These are phyloP conservation scores for Wickerhamomyces alni DNA, from an alignment of 805 yeast species.

Conservation along the genomic window DNA sequence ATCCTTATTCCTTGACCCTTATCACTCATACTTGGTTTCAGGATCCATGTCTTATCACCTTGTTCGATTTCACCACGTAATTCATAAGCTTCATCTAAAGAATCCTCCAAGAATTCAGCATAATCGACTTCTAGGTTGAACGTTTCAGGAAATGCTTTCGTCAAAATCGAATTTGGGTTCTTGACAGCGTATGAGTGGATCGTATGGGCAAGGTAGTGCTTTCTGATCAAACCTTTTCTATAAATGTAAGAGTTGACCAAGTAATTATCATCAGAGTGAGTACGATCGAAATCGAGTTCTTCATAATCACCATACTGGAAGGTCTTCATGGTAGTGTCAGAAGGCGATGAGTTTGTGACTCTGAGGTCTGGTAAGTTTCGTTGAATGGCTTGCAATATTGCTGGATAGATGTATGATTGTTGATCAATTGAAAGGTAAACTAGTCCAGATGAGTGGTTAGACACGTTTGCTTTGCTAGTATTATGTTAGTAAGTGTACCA, in stretches of 20 bases:
- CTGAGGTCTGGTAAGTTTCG: slow-evolving; percentile 28
- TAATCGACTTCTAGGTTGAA: slow-evolving; percentile 84
- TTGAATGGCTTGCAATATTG: slow-evolving; percentile 26
- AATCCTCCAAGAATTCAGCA: slow-evolving; percentile 93
- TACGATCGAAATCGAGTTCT: slow-evolving; percentile 68
- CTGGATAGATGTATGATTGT: slow-evolving; percentile 36
- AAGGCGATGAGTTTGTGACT: slow-evolving; percentile 10
- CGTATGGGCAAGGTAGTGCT: slow-evolving; percentile 83
- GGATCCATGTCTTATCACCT: slow-evolving; percentile 68
- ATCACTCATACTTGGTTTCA: slow-evolving; percentile 96
- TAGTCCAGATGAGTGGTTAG: not conserved
- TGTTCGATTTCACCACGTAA: slow-evolving; percentile 68
- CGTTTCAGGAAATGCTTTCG: slow-evolving; percentile 62
- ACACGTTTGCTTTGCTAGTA: no score
- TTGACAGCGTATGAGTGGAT: slow-evolving; percentile 71
- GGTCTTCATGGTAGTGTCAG: slow-evolving; percentile 25
- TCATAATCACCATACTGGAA: slow-evolving; percentile 91
- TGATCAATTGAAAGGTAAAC: slow-evolving; percentile 27
- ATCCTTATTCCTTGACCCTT: slow-evolving; percentile 93
- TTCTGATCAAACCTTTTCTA: slow-evolving; percentile 86
- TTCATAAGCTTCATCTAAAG: slow-evolving; percentile 89
- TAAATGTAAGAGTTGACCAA: slow-evolving; percentile 76
- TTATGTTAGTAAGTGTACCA: no score
- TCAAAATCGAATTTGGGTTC: slow-evolving; percentile 60
- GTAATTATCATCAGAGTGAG: slow-evolving; percentile 42